These are phyloP conservation scores for Neonectria faginata DNA, from an alignment of 2,329 filamentous ascomycete genomes.

Conservation along the genomic window DNA sequence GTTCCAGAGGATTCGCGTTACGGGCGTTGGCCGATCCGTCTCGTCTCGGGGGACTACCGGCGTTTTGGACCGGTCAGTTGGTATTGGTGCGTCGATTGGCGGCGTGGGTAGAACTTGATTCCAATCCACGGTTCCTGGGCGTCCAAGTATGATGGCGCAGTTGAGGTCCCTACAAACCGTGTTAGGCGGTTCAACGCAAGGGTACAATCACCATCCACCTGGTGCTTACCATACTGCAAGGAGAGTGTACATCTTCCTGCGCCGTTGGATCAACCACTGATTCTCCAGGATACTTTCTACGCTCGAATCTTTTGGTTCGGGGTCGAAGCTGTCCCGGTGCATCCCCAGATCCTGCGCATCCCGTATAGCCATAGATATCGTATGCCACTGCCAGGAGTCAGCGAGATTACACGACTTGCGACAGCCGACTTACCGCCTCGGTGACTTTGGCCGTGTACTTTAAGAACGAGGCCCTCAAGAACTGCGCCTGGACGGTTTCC, in stretches of 20 bases:
- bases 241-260: conserved; percentile 67
- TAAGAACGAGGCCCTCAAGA: conserved; percentile 66
- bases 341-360: conserved; percentile 73
- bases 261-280: conserved; percentile 68
- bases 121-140: conserved; percentile 67
- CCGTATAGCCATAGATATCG: conserved; percentile 66
- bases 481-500: conserved; percentile 68
- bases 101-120: conserved; percentile 59
- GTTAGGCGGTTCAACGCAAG: not conserved
- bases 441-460: conserved; percentile 71
- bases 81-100: conserved; percentile 65
- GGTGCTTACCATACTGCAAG: conserved; percentile 56
- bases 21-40: conserved; percentile 66
- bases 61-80: conserved; percentile 59
- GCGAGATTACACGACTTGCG: not conserved
- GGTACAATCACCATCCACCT: not conserved
- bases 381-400: conserved; percentile 61
- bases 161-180: conserved; percentile 62
- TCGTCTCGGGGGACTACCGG: conserved; percentile 61
- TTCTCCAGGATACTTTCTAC: conserved; percentile 65
- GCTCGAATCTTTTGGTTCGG: conserved; percentile 58
- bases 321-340: conserved; percentile 65
- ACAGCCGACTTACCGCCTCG: conserved; percentile 58
- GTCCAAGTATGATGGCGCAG: conserved; percentile 64
- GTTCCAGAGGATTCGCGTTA: conserved; percentile 65